Evolutionary conservation across 352 stramenopile genomes (phyloP).

Genomic region (Bremia lactucae): DNA sequence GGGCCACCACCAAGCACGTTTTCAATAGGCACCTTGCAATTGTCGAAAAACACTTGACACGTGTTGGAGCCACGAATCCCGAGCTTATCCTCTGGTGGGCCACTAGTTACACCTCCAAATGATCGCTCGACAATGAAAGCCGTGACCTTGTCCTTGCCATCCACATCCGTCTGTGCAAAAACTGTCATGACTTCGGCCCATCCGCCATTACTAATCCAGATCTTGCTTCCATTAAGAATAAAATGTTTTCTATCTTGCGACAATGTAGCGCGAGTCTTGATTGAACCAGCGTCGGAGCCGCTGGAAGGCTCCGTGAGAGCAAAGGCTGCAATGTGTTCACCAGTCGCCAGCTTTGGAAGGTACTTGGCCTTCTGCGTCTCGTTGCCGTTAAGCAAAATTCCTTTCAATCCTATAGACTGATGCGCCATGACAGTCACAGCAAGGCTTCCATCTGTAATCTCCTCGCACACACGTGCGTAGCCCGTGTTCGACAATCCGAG

Average conservation of each 20-base stretch:
- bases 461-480: conserved; percentile 78
- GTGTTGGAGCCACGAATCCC: conserved; percentile 95
- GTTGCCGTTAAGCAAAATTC: conserved; percentile 83
- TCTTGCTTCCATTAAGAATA: conserved; percentile 90
- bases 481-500: conserved; percentile 77
- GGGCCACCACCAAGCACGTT: conserved; percentile 81
- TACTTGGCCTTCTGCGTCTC: conserved; percentile 81
- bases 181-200: conserved; percentile 95
- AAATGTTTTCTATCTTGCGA: conserved; percentile 87
- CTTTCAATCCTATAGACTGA: conserved; percentile 83
- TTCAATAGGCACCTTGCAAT: conserved; percentile 89
- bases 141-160: conserved; percentile 96
- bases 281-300: conserved; percentile 81
- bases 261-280: conserved; percentile 84
- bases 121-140: conserved; percentile 94
- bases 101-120: conserved; percentile 87
- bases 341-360: conserved; percentile 82
- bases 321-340: conserved; percentile 79
- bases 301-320: conserved; percentile 87
- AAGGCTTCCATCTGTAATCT: conserved; percentile 69
- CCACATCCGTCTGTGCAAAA: conserved; percentile 92
- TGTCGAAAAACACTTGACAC: conserved; percentile 92
- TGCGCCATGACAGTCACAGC: conserved; percentile 83
- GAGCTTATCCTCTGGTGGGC: conserved; percentile 94
- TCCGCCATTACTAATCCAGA: conserved; percentile 96